Percentiles rank a stretch among this genome's conserved stretches.
These are phyloP conservation scores for Mycena vitilis DNA, from an alignment of 768 basidiomycete species.

Conservation along the genomic window DNA sequence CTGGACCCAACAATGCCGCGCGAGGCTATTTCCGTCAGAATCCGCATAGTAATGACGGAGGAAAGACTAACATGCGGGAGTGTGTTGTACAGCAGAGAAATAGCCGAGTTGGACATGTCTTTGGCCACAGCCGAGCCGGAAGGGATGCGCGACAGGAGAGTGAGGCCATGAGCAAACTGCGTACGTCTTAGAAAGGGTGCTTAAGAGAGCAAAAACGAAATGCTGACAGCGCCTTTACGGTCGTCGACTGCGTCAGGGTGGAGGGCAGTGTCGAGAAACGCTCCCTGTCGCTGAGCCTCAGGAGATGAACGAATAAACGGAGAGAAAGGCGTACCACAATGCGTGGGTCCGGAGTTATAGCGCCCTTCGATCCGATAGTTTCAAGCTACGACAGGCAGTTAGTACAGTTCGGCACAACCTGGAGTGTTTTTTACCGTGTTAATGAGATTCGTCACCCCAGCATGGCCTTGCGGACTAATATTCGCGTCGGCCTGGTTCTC, in stretches of 20 bases:
- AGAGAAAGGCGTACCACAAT: slow-evolving; percentile 39
- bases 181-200: not conserved
- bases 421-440: slow-evolving; percentile 31
- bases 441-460: slow-evolving; percentile 48
- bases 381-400: slow-evolving; percentile 29
- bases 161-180: slow-evolving; percentile 45
- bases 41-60: slow-evolving; percentile 37
- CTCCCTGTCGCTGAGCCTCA: slow-evolving; percentile 37
- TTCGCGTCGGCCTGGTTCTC: slow-evolving; percentile 47
- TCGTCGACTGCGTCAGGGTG: slow-evolving; percentile 57
- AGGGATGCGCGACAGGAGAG: slow-evolving; percentile 43
- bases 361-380: slow-evolving; percentile 40
- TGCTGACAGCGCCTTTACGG: slow-evolving; percentile 48
- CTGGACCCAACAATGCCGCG: slow-evolving; percentile 50
- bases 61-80: slow-evolving; percentile 61
- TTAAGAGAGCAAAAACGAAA: not conserved
- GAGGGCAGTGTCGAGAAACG: slow-evolving; percentile 43
- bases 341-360: slow-evolving; percentile 38
- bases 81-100: slow-evolving; percentile 66
- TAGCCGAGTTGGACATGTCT: slow-evolving; percentile 40
- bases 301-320: not conserved
- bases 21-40: slow-evolving; percentile 41
- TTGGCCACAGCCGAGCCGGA: slow-evolving; percentile 35
- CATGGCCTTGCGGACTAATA: slow-evolving; percentile 46
- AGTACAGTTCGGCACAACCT: not conserved